Evolutionary conservation across 352 stramenopile genomes (phyloP), one percentile per base, ranked within the genome.

Genomic region (Aphanomyces euteiches): DNA sequence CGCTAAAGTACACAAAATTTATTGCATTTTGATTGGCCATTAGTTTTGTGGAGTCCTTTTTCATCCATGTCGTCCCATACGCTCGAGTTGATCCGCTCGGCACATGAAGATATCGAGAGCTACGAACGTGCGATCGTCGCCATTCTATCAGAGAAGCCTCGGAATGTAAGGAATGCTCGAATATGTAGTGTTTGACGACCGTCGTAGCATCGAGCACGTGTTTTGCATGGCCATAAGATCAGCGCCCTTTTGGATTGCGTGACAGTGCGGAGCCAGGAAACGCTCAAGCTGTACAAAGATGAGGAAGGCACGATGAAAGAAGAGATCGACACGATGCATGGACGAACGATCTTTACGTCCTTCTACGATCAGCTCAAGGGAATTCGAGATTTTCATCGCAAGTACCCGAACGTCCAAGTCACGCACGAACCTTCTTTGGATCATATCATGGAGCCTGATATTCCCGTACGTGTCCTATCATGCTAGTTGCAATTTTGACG

Each of bases 361-460:
- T 95, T 95, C 73, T 95, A 95, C 59, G 85, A 92, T 76, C 84
- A 92, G 60, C 82, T 95, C 64, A 93, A 95, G 75, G 77, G 79
- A 7, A 90, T 95, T 45, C 88, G 87, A 56, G 77, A 78, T 28
- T 95, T 93, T 76, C 86, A 95, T 74, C 80, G 79, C 72, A 94
- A 93, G 72, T 95, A 93, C 64, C 86, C 88, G 37, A 87, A 89
- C 74, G 76, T 84, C 7, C 63, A 75, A 36, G 79, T 93, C 19
- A 78, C 77, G 40, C 86, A 91, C 74, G 83, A 92, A 59, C 86
- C 83, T 19, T 78, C 77, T 28, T 67, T 91, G 64, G 77, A 87
- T 0, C 78, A 89, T 34, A 78, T 74, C 10, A 72, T 93, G 36
- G 75, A 90, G 48, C 86, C 84, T 38, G 83, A 87, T 56, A 61